Base-by-base conservation (phyloP, 2,329 filamentous ascomycete genomes). In the Colletotrichum karsti region DNA sequence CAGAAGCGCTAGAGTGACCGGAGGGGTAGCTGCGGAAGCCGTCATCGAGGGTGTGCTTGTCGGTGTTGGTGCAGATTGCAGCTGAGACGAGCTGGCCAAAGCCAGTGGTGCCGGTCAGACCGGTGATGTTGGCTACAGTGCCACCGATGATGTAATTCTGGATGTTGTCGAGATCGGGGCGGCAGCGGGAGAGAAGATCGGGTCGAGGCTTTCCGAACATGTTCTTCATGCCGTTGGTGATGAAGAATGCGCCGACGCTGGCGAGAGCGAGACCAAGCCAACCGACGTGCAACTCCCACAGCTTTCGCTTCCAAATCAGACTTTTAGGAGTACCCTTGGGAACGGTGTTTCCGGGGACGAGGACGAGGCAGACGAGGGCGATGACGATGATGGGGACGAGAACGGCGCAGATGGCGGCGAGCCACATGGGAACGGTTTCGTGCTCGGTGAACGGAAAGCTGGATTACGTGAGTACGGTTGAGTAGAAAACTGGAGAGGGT, bases 201-300 rank as follows among this genome's bases (percentile, higher is more conserved):
- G 95, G 95, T 7, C 95, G 89, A 30, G 89, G 89, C 71, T 90
- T 88, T 71, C 89, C 89, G 69, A 89, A 90, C 53, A 90, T 82
- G 74, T 91, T 93, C 86, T 98, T 98, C 85, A 97, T 90, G 56
- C 92, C 93, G 73, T 93, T 90, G 1, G 94, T 95, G 73, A 97
- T 90, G 79, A 96, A 90, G 83, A 92, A 97, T 5, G 92, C 87
- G 2, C 88, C 84, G 3, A 91, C 89, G 9, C 94, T 83, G 3
- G 92, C 89, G 18, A 97, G 83, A 1, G 85, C 93, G 3, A 97
- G 85, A 0, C 95, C 95, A 74, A 97, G 89, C 89, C 92, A 93
- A 66, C 93, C 94, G 2, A 90, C 90, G 76, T 98, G 94, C 77
- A 93, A 90, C 78, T 98, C 95, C 94, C 95, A 98, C 1, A 97